Percentiles rank a stretch among this genome's conserved stretches.
phyloP scores from a whole-genome alignment of 106 monocot genomes.

The Allium fistulosum region DNA sequence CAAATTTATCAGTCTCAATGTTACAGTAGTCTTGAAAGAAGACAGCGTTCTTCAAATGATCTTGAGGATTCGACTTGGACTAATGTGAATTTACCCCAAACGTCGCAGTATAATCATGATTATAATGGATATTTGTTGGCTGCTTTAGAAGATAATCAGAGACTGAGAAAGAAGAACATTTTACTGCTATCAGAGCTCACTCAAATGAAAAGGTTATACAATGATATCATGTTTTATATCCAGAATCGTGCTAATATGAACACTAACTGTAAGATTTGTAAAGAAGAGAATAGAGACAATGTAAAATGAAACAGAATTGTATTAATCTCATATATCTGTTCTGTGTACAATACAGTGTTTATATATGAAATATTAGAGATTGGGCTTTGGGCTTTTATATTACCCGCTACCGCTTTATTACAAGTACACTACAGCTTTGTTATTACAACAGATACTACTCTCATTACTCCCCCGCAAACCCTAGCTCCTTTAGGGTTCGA shows the following conservation, averaged over 20 bases:
- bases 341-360: no score
- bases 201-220: slow-evolving; percentile 81
- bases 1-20: background rate
- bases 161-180: slow-evolving; percentile 51
- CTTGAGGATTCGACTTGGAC: background rate
- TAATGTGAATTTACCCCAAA: slow-evolving; percentile 9
- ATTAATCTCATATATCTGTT: no score
- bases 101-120: background rate
- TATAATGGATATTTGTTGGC: slow-evolving; percentile 18
- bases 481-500: no score
- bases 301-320: no score
- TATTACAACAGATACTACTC: no score
- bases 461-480: no score
- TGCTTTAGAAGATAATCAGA: slow-evolving; percentile 57
- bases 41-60: background rate
- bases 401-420: no score
- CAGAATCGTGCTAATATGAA: slow-evolving; percentile 41
- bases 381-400: no score
- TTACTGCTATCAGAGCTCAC: slow-evolving; percentile 54
- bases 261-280: no score
- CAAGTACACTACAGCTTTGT: no score
- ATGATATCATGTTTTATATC: slow-evolving; percentile 61
- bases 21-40: slow-evolving; percentile 8
- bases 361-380: no score
- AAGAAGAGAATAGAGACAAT: no score